Evolutionary conservation across 140 eudicot species (phyloP).

Genomic region (Bidens hawaiensis): DNA sequence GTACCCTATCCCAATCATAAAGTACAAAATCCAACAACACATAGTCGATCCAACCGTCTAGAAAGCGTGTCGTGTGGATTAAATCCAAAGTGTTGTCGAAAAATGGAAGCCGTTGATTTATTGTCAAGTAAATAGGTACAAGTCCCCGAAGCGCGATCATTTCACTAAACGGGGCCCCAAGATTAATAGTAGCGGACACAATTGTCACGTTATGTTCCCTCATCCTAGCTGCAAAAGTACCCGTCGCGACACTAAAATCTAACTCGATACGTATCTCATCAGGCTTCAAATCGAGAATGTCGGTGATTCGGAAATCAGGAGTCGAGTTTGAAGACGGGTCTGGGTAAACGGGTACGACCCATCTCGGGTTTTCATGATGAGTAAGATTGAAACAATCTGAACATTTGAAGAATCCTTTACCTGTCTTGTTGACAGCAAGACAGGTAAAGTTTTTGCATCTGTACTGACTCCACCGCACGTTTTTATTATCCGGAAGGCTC

Average conservation of each 20-base stretch:
- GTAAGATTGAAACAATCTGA: constrained; percentile 61
- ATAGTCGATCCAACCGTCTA: constrained; percentile 80
- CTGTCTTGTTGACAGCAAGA: constrained; percentile 40
- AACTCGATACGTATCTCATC: constrained; percentile 59
- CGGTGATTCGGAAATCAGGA: constrained; percentile 47
- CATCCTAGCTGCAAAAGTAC: constrained; percentile 82
- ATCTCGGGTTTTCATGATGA: constrained; percentile 58
- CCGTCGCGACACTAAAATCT: constrained; percentile 75
- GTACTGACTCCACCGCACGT: constrained; percentile 72
- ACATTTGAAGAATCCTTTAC: constrained; percentile 72
- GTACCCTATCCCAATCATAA: constrained; percentile 75
- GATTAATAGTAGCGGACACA: constrained; percentile 52
- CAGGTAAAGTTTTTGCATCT: constrained; percentile 65
- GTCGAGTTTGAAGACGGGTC: constrained; percentile 43
- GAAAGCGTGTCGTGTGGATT: constrained; percentile 73
- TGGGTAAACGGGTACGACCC: constrained; percentile 47
- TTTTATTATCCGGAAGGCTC: constrained; percentile 58
- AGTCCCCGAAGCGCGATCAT: constrained; percentile 77
- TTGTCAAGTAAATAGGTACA: constrained; percentile 61
- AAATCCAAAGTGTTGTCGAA: constrained; percentile 76
- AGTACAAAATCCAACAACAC: constrained; percentile 61
- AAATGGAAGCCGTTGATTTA: constrained; percentile 73
- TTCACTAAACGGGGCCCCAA: constrained; percentile 79
- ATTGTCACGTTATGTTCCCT: constrained; percentile 60
- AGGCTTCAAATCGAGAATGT: constrained; percentile 57